These are phyloP conservation scores for Dysphania ambrosioides DNA, from an alignment of 148 eudicot genomes.

Conservation along the genomic window DNA sequence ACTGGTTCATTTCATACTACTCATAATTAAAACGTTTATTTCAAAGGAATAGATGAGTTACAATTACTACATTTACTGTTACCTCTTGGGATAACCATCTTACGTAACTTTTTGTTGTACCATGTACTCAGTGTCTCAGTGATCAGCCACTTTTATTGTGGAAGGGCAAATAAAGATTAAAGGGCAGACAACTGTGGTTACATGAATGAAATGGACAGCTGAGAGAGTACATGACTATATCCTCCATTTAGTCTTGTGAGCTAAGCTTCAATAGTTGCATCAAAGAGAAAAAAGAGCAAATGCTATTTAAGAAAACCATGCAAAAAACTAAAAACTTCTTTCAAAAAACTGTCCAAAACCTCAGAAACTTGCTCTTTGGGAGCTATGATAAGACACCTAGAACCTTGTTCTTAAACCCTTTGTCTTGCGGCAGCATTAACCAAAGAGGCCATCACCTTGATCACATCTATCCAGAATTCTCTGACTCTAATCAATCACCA, in stretches of 20 bases:
- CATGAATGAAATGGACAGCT: neutral
- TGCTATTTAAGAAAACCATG: conserved; percentile 41
- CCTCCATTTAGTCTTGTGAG: neutral
- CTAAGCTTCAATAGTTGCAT: neutral
- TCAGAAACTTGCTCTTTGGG: conserved; percentile 42
- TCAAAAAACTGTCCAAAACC: conserved; percentile 46
- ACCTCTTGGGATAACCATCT: too few species aligned
- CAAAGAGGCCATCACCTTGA: conserved; percentile 35
- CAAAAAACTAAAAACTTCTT: conserved; percentile 50
- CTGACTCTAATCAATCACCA: conserved; percentile 32
- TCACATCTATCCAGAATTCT: conserved; percentile 26
- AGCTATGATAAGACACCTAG: conserved; percentile 46
- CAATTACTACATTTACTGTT: too few species aligned
- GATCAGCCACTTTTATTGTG: too few species aligned
- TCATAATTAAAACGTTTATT: too few species aligned
- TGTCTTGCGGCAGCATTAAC: conserved; percentile 28
- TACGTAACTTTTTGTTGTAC: too few species aligned
- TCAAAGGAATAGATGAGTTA: neutral
- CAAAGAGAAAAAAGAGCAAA: conserved; percentile 22
- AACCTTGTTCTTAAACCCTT: conserved; percentile 35
- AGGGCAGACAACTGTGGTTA: too few species aligned
- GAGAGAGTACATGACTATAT: neutral
- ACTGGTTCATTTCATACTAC: too few species aligned
- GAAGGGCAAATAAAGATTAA: too few species aligned
- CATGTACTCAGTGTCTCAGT: too few species aligned